Evolutionary conservation across 176 grass and related monocot species (phyloP), one percentile per base, ranked within the genome.

Genomic region (Musa schizocarpa): DNA sequence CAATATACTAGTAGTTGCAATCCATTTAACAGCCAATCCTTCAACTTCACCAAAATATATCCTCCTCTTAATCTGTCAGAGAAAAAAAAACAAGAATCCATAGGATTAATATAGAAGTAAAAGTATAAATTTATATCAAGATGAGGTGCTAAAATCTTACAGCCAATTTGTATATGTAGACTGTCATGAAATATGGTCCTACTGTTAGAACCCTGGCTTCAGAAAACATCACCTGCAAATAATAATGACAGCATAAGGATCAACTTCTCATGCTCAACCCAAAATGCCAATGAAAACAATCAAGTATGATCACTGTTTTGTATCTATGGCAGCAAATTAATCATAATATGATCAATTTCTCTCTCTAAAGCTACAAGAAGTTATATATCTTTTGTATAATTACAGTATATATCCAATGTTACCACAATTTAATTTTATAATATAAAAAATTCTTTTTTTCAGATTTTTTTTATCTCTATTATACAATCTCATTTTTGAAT

Each of bases 41-140:
- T 93, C 86, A 14, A 89, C 86, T 78, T 98, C 90, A 72, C 93
- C 90, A 84, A 93, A 93, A 78, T 91, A 89, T 90, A 98, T 87
- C 76, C 90, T 81, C 48, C 84, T 87, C 82, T 98, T 90, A 56
- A 89, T 86, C 95, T 98, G 77, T 65, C 10, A 68, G 8, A 24
- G 26, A 83, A 52, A 78, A 78, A 78, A 78, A 20, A 81, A 87
- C 49, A 49, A 77, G 0, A 5, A 34, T 34, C 12, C 57, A 53
- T 73, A 52, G 83, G 64, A 71, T 9, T 59, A 52, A 22, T 24
- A 6, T 10, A 5, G 3, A 4, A 24, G 11, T 52, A 5, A 2
- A 71, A 71, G 6, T 72, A 9, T 1, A 0, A 12, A 29, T 29
- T 29, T 9, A 63, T 65, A n/a, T 27, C 24, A 20, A 16, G 14